phyloP scores from a whole-genome alignment of 768 basidiomycete genomes.

The Pholiota microspora region DNA sequence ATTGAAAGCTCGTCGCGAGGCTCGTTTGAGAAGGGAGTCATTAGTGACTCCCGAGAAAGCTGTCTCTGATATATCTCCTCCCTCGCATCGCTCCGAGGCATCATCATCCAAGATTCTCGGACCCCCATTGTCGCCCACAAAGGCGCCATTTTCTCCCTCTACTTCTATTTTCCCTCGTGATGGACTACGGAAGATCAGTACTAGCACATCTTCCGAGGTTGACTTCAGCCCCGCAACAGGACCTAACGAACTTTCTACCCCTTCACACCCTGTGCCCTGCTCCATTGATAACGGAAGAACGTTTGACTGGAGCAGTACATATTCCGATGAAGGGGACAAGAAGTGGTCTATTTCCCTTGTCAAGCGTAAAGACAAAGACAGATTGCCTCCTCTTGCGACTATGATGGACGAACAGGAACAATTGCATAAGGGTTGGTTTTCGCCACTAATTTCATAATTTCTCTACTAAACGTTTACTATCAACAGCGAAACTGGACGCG shows the following conservation, averaged over 20 bases:
- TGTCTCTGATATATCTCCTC: slow-evolving; percentile 4
- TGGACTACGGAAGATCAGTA: slow-evolving; percentile 23
- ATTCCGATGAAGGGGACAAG: slow-evolving; percentile 58
- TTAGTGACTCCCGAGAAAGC: slow-evolving; percentile 15
- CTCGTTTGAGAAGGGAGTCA: slow-evolving; percentile 42
- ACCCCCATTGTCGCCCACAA: slow-evolving; percentile 22
- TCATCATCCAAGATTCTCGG: slow-evolving; percentile 23
- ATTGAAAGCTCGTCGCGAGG: slow-evolving; percentile 73
- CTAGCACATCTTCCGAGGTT: slow-evolving; percentile 44
- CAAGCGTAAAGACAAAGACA: slow-evolving; percentile 60
- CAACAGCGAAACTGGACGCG: slow-evolving; percentile 53
- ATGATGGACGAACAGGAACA: slow-evolving; percentile 60
- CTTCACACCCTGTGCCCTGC: slow-evolving; percentile 63
- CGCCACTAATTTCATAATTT: not conserved
- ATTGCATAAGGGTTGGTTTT: slow-evolving; percentile 50
- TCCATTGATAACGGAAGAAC: slow-evolving; percentile 70
- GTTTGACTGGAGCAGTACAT: slow-evolving; percentile 69
- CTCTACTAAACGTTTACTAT: not conserved
- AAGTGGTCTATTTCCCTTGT: slow-evolving; percentile 60
- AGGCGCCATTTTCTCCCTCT: slow-evolving; percentile 24
- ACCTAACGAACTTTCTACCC: slow-evolving; percentile 24
- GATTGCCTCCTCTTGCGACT: slow-evolving; percentile 36
- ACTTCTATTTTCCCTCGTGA: slow-evolving; percentile 14
- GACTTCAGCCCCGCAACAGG: slow-evolving; percentile 72
- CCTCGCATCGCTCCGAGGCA: slow-evolving; percentile 23